Evolutionary conservation across 2,329 filamentous ascomycete species (phyloP), one percentile per base, ranked within the genome.

Genomic region (Phyllosticta ampelicida): DNA sequence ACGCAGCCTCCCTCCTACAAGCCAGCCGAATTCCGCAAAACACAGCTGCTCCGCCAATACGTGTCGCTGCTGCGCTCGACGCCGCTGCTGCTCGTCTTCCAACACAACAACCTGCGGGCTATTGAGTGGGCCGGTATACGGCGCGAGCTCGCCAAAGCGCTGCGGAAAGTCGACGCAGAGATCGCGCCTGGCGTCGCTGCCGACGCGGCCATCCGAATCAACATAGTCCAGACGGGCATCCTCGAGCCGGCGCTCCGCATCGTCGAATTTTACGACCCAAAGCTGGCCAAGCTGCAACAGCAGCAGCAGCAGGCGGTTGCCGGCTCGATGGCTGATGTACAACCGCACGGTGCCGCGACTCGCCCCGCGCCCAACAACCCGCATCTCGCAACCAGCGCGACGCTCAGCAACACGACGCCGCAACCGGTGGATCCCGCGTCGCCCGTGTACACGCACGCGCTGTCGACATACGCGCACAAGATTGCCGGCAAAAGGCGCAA

Each of bases 1-100:
- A 86, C 84, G 0, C 90, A 96, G 73, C 92, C 91, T 2, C 90
- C 89, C 3, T 95, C 89, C 57, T 87, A 95, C 70, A 89, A 92
- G 70, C 87, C 86, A 19, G 83, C 91, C 52, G 87, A 95, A 70
- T 86, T 86, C 67, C 87, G 92, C 71, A 96, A 97, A 76, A 86
- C 90, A 16, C 94, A 99, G 74, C 80, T 97, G 19, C 82, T 87
- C 64, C 85, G 91, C 60, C 84, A 87, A 66, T 96, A 96, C 75
- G 89, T 91, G 55, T 94, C 91, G 52, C 78, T 96, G 61, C 83
- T 96, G 60, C 89, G 89, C 60, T 90, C 90, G 20, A 86, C 89
- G 10, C 90, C 91, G 48, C 74, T 96, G 61, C 86, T 95, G 64
- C 81, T 96, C 60, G 80, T 96, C 67, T 95, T 96, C 78, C 86